Percentiles rank a stretch among this genome's conserved stretches.
Evolutionary conservation across 352 stramenopile species (phyloP).

Genomic region (Phytopythium ostracodes): DNA sequence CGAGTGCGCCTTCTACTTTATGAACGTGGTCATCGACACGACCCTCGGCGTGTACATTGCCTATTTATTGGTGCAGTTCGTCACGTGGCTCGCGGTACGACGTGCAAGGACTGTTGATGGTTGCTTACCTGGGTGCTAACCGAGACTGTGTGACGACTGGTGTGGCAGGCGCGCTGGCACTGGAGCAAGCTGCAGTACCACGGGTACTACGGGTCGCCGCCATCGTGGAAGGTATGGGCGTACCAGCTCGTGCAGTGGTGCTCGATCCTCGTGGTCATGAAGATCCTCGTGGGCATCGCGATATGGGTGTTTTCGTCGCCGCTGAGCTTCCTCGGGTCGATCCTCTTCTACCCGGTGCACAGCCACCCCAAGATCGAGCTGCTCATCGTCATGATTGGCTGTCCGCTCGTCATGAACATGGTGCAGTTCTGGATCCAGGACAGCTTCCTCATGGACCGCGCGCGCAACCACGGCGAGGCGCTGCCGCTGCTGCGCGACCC

Average conservation of each 20-base stretch:
- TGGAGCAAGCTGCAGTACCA: slow-evolving; percentile 60
- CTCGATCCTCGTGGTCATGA: slow-evolving; percentile 57
- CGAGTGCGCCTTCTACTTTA: slow-evolving; percentile 85
- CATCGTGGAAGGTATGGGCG: slow-evolving; percentile 61
- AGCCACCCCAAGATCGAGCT: slow-evolving; percentile 73
- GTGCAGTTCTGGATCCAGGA: slow-evolving; percentile 86
- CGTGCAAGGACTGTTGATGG: no score
- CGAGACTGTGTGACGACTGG: background rate
- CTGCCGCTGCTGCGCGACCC: slow-evolving; percentile 27
- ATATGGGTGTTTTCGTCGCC: slow-evolving; percentile 62
- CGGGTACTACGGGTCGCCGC: slow-evolving; percentile 63
- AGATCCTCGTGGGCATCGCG: slow-evolving; percentile 53
- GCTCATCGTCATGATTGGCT: slow-evolving; percentile 83
- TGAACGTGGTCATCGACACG: slow-evolving; percentile 84
- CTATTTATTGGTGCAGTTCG: slow-evolving; percentile 64
- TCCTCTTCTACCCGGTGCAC: slow-evolving; percentile 70
- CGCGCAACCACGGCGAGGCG: slow-evolving; percentile 20
- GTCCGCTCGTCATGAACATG: slow-evolving; percentile 83
- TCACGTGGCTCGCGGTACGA: slow-evolving; percentile 51
- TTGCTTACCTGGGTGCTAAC: background rate
- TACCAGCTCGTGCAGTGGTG: slow-evolving; percentile 68
- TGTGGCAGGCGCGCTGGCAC: slow-evolving; percentile 37
- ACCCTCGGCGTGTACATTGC: slow-evolving; percentile 80
- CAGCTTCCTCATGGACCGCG: slow-evolving; percentile 70
- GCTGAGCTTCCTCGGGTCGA: slow-evolving; percentile 48